Percentiles rank a stretch among this genome's conserved stretches.
phyloP scores from a whole-genome alignment of 2,329 filamentous ascomycete genomes.

The Canariomyces notabilis region DNA sequence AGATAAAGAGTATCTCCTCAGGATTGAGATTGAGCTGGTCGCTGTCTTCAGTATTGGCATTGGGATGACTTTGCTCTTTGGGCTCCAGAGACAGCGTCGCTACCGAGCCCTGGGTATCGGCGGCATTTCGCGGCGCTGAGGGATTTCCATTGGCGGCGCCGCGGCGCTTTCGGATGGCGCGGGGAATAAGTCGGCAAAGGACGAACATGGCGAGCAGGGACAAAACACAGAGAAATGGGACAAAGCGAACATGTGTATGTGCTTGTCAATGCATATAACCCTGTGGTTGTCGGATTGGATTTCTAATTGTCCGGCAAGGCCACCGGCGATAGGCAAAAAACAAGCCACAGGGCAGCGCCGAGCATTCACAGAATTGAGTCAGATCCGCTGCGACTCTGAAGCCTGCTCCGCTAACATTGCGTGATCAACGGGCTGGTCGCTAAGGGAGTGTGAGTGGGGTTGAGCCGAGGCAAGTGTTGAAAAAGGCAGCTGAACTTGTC shows the following conservation, averaged over 20 bases:
- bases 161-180: neutral
- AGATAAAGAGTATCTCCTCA: conserved; percentile 26
- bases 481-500: too few species aligned
- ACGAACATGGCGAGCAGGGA: conserved; percentile 4
- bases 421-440: conserved; percentile 14
- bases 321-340: too few species aligned
- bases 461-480: conserved; percentile 1
- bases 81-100: neutral
- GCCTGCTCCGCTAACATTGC: conserved; percentile 18
- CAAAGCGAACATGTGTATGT: neutral
- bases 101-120: neutral
- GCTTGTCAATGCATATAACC: neutral
- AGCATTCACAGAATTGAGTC: too few species aligned
- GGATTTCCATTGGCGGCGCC: conserved; percentile 2
- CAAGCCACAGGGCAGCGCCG: too few species aligned
- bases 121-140: conserved; percentile 12
- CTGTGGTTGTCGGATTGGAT: neutral
- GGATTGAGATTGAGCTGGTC: conserved; percentile 4
- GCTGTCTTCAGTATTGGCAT: conserved; percentile 1
- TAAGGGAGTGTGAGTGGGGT: conserved; percentile 6
- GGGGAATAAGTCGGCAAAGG: conserved; percentile 1
- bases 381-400: conserved; percentile 2
- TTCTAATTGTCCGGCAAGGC: neutral
- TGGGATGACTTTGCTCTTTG: neutral
- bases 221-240: neutral